Conservation (phyloP, 495 filamentous ascomycete genomes). For the Penicilliopsis zonata region DNA sequence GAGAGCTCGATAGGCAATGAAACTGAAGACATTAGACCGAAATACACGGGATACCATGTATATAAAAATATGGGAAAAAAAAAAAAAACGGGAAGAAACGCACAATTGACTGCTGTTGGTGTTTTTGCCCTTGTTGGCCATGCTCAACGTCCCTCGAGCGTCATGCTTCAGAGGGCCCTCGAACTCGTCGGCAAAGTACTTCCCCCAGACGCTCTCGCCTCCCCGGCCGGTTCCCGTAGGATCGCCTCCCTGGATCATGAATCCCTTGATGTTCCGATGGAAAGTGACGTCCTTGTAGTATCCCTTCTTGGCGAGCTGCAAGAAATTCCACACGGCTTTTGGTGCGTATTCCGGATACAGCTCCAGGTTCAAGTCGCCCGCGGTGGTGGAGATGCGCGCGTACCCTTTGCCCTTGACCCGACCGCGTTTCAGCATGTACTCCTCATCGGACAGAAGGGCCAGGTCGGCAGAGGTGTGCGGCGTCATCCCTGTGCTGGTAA, state of each 20-base stretch:
- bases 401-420: conserved; percentile 85
- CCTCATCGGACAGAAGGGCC: conserved; percentile 79
- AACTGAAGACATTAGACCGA: conserved; percentile 22
- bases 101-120: conserved; percentile 88
- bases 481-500: conserved; percentile 89
- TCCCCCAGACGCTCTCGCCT: conserved; percentile 80
- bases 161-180: conserved; percentile 79
- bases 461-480: conserved; percentile 79
- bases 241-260: conserved; percentile 94
- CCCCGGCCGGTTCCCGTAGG: conserved; percentile 64
- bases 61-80: neutral
- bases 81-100: conserved; percentile 7
- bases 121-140: conserved; percentile 98
- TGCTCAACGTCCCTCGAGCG: conserved; percentile 65
- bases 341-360: conserved; percentile 85
- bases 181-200: conserved; percentile 85
- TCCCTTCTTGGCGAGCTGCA: conserved; percentile 74
- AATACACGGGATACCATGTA: too few relatives aligned
- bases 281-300: conserved; percentile 78
- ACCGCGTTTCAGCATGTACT: conserved; percentile 86
- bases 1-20: conserved; percentile 74
- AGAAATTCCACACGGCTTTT: conserved; percentile 93
- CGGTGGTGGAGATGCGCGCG: conserved; percentile 71
- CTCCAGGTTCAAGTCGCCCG: conserved; percentile 77
- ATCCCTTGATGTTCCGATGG: conserved; percentile 85